Percentiles rank a stretch among this genome's conserved stretches.
Evolutionary conservation across 306 rosid species (phyloP).

Genomic region (Datisca glomerata): DNA sequence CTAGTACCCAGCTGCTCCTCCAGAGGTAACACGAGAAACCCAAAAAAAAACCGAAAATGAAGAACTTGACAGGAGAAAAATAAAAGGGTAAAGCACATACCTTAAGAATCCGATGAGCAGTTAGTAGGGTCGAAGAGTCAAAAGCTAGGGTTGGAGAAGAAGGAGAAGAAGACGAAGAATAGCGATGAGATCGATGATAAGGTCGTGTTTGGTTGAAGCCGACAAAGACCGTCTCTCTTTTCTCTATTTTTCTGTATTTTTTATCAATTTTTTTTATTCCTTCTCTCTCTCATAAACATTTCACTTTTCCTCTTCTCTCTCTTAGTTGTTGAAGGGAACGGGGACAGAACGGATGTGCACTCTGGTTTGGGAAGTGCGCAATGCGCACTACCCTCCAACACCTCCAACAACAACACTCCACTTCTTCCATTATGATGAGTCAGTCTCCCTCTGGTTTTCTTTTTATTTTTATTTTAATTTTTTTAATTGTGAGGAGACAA

Average conservation of each 20-base stretch:
- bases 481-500: too few relatives aligned
- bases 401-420: too few relatives aligned
- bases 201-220: constrained; percentile 93
- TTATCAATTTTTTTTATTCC: too few relatives aligned
- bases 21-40: not conserved
- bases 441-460: too few relatives aligned
- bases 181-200: constrained; percentile 30
- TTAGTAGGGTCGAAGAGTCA: not conserved
- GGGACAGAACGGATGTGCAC: too few relatives aligned
- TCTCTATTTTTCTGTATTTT: not conserved
- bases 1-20: not conserved
- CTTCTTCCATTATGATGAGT: too few relatives aligned
- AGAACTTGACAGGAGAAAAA: not conserved
- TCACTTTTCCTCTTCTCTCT: too few relatives aligned
- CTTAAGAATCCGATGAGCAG: not conserved
- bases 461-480: too few relatives aligned
- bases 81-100: constrained; percentile 1
- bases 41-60: not conserved
- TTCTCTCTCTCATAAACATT: too few relatives aligned
- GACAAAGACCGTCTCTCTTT: constrained; percentile 54
- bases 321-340: too few relatives aligned
- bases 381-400: too few relatives aligned
- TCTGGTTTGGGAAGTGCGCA: too few relatives aligned
- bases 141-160: constrained; percentile 9
- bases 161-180: constrained; percentile 8